phyloP scores from a whole-genome alignment of 345 rosid species.

The Populus nigra region DNA sequence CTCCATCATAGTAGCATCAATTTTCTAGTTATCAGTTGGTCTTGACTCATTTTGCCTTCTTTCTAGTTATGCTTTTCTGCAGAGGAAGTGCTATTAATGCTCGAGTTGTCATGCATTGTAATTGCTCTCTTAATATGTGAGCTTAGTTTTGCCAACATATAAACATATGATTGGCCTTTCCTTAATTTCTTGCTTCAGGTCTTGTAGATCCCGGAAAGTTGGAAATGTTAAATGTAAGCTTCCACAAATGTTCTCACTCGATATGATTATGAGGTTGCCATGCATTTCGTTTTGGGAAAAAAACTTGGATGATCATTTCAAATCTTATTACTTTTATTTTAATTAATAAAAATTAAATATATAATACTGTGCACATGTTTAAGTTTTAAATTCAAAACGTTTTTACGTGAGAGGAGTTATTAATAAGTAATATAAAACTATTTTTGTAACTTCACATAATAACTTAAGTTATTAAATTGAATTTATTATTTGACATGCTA shows the following conservation, averaged over 20 bases:
- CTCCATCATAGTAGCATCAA: constrained; percentile 59
- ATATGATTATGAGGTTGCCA: no score
- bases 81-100: not conserved
- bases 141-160: not conserved
- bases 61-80: not conserved
- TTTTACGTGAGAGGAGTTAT: fast-evolving
- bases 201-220: not conserved
- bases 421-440: no score
- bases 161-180: not conserved
- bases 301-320: no score
- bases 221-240: not conserved
- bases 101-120: not conserved
- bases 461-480: no score
- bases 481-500: no score
- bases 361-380: fast-evolving
- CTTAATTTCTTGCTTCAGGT: not conserved
- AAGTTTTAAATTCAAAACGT: fast-evolving
- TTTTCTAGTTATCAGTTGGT: not conserved
- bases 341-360: no score
- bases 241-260: no score
- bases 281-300: no score
- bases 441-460: no score
- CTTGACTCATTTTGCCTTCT: no score
- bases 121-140: not conserved
- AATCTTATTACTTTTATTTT: no score